A percentile compares a stretch with the other conserved stretches of the same genome.
phyloP scores from a whole-genome alignment of 2,329 filamentous ascomycete genomes.

The Periconia sp. region DNA sequence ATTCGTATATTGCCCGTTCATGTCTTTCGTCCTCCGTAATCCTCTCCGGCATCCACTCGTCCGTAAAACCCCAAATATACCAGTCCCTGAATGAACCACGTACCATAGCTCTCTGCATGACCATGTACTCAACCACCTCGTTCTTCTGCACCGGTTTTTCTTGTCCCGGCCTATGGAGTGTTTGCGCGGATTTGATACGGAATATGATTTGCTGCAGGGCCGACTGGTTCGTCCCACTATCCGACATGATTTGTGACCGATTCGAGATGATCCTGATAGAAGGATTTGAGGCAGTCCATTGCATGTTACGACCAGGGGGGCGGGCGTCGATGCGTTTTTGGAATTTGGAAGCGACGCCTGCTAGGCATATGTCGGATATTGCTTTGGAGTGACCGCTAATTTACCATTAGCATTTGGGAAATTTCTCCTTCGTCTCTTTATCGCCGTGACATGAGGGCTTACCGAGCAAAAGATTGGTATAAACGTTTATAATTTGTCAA shows the following conservation, averaged over 20 bases:
- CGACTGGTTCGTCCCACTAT: constrained; percentile 30
- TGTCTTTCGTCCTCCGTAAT: constrained; percentile 26
- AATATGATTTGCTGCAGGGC: constrained; percentile 30
- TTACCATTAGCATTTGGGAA: not conserved
- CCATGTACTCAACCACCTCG: constrained; percentile 63
- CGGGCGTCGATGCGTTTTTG: constrained; percentile 57
- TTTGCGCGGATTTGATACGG: constrained; percentile 22
- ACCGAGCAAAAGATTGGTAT: constrained; percentile 61
- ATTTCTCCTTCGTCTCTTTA: not conserved
- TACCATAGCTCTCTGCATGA: constrained; percentile 58
- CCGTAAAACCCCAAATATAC: constrained; percentile 66
- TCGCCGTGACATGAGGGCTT: constrained; percentile 4
- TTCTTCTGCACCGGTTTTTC: not conserved
- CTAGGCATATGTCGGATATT: constrained; percentile 54
- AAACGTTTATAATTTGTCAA: constrained; percentile 63
- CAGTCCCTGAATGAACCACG: constrained; percentile 54
- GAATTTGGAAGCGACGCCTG: constrained; percentile 56
- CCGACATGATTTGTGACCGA: constrained; percentile 53
- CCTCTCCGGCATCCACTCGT: constrained; percentile 47
- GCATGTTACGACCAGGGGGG: constrained; percentile 51
- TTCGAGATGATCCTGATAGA: constrained; percentile 59
- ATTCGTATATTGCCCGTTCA: constrained; percentile 21
- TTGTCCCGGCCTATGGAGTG: constrained; percentile 1
- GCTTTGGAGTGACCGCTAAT: constrained; percentile 20
- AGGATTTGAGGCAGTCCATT: constrained; percentile 30